Evolutionary conservation across 2,329 filamentous ascomycete species (phyloP).

Genomic region (Neoscytalidium dimidiatum): DNA sequence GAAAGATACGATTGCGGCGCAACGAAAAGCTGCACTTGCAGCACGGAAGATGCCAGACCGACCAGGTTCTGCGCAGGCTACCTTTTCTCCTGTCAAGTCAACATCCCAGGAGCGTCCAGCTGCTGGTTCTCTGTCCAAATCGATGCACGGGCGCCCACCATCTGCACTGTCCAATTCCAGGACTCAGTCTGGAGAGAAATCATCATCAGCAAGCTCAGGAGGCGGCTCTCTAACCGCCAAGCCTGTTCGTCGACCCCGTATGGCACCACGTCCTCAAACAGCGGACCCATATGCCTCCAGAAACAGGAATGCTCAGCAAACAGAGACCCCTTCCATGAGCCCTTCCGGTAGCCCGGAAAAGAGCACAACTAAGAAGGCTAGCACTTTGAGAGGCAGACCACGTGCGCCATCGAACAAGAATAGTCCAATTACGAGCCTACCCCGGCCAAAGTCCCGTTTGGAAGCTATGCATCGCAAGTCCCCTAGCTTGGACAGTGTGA

Average conservation of each 20-base stretch:
- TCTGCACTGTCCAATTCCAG: constrained; percentile 36
- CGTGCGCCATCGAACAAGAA: constrained; percentile 29
- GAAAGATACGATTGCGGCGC: constrained; percentile 80
- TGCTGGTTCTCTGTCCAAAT: constrained; percentile 33
- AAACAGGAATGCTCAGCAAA: constrained; percentile 33
- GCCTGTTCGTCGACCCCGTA: constrained; percentile 57
- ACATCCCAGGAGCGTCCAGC: constrained; percentile 31
- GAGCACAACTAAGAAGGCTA: constrained; percentile 37
- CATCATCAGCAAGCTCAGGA: constrained; percentile 29
- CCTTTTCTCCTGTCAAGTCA: constrained; percentile 50
- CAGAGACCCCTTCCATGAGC: constrained; percentile 50
- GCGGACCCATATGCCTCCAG: constrained; percentile 55
- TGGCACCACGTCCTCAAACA: constrained; percentile 52
- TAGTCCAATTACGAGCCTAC: constrained; percentile 37
- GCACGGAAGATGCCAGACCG: constrained; percentile 51
- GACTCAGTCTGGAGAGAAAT: constrained; percentile 29
- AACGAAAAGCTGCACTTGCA: constrained; percentile 62
- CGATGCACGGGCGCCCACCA: constrained; percentile 35
- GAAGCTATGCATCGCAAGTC: constrained; percentile 34
- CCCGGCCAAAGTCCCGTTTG: constrained; percentile 38
- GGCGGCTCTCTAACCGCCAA: constrained; percentile 57
- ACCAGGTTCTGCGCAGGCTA: constrained; percentile 60
- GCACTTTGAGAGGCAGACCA: constrained; percentile 33
- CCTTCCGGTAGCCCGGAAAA: constrained; percentile 47
- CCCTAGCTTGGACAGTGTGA: constrained; percentile 34